Evolutionary conservation across 78 protist species (phyloP).

Genomic region (Pigoraptor vietnamica): DNA sequence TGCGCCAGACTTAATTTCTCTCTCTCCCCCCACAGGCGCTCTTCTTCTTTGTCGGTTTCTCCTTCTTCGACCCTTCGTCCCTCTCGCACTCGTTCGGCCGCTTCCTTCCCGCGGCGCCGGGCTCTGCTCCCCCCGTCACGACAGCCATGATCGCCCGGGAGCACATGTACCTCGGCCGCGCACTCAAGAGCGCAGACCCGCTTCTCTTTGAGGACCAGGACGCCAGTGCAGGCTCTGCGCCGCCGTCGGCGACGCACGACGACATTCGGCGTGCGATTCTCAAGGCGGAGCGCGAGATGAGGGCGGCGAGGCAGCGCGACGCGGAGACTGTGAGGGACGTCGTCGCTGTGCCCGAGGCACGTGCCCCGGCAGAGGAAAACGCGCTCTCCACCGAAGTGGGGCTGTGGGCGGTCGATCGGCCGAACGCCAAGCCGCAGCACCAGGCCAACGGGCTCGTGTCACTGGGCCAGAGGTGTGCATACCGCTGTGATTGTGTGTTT

Average conservation of each 20-base stretch:
- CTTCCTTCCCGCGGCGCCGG: neutral
- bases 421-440: neutral
- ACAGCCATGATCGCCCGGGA: neutral
- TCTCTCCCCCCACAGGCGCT: neutral
- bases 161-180: neutral
- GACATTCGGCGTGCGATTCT: neutral
- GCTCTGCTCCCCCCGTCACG: neutral
- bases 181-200: neutral
- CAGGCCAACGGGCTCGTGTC: neutral
- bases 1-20: neutral
- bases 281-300: neutral
- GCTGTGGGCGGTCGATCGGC: neutral
- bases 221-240: too few relatives aligned
- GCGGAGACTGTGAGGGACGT: neutral
- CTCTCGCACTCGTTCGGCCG: neutral
- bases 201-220: neutral
- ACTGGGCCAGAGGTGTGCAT: neutral
- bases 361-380: neutral
- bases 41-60: neutral
- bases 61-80: neutral
- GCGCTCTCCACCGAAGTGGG: neutral
- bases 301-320: neutral
- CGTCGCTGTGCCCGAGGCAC: neutral
- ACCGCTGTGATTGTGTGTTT: neutral
- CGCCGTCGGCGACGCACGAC: neutral